Base-by-base conservation (phyloP, 1,284 basidiomycete genomes). In the Golubevia sp. region DNA sequence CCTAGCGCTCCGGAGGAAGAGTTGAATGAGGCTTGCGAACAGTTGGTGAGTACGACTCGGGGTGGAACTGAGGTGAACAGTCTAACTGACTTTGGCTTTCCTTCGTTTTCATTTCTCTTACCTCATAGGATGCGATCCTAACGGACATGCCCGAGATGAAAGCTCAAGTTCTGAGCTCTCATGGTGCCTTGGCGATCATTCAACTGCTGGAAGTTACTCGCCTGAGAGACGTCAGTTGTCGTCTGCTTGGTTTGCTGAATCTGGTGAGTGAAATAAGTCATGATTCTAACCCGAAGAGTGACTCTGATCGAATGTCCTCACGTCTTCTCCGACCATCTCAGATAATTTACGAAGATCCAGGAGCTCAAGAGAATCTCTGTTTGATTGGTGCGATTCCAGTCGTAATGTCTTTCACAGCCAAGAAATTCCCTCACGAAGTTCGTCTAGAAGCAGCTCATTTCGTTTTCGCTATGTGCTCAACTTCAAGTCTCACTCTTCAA, bases 131-230 rank as follows among this genome's bases (percentile, higher is more conserved):
- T 38, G 58, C 61, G 53, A 62, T 76, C 18, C 58, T 77, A 20
- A 70, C 71, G 21, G 74, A 77, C 18, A 67, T 69, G 67, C 75
- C 75, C 3, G 75, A 77, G 56, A 76, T 77, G 74, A 77, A 77
- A 61, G 58, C 64, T 24, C 74, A 76, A 50, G 63, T 76, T n/a
- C 63, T 78, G 21, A 61, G 64, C 13, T 74, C 70, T 1, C 76
- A 78, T 54, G 76, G 76, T 49, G 76, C 76, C 2, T 59, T 78
- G 21, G 68, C 76, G 1, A 62, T 78, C 25, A 70, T 78, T 24
- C 71, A 78, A 61, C 59, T 78, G 49, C 64, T 78, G 3, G 76
- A 78, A 56, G 62, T 62, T 23, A 57, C 67, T 13, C 48, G 61
- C 15, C 64, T 64, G 8, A 63, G 68, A 21, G 70, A 70, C 26